These are phyloP conservation scores for Colletotrichum kahawae DNA, from an alignment of 2,329 filamentous ascomycete species.

Conservation along the genomic window DNA sequence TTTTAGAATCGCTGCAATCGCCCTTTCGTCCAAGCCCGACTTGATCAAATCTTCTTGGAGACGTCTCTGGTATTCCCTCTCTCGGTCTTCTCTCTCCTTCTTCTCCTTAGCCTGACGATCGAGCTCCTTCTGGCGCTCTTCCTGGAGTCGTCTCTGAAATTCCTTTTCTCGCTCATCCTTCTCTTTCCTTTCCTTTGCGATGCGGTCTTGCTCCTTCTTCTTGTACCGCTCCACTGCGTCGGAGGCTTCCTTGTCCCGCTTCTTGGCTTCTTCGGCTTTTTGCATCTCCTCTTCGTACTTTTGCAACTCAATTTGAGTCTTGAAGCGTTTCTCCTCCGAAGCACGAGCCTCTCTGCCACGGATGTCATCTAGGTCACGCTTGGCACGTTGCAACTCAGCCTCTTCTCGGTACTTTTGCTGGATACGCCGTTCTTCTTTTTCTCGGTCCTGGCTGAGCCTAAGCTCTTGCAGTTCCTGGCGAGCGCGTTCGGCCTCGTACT, in stretches of 20 bases:
- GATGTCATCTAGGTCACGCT: constrained; percentile 53
- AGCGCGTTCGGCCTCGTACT: constrained; percentile 44
- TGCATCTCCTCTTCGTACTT: constrained; percentile 51
- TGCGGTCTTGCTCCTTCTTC: constrained; percentile 51
- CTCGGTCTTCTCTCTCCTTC: constrained; percentile 51
- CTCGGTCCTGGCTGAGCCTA: constrained; percentile 41
- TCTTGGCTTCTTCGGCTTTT: constrained; percentile 47
- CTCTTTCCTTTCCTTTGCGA: constrained; percentile 50
- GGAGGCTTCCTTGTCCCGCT: constrained; percentile 50
- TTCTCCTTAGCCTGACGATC: constrained; percentile 52
- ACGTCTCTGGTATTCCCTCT: constrained; percentile 59
- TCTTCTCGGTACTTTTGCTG: constrained; percentile 48
- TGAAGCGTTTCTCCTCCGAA: constrained; percentile 56
- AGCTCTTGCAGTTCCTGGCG: constrained; percentile 51
- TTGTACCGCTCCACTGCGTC: constrained; percentile 59
- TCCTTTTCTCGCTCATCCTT: constrained; percentile 56
- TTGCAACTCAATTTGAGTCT: constrained; percentile 55
- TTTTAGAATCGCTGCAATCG: constrained; percentile 63
- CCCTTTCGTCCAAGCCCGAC: constrained; percentile 63
- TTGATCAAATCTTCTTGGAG: constrained; percentile 63
- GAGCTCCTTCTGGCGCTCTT: constrained; percentile 50
- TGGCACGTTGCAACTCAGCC: constrained; percentile 55
- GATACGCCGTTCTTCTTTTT: constrained; percentile 45
- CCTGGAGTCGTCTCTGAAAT: constrained; percentile 60
- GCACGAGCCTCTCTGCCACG: constrained; percentile 49